A percentile compares a stretch with the other conserved stretches of the same genome.
phyloP scores from a whole-genome alignment of 108 stramenopile species.

The Aureococcus anophagefferens region DNA sequence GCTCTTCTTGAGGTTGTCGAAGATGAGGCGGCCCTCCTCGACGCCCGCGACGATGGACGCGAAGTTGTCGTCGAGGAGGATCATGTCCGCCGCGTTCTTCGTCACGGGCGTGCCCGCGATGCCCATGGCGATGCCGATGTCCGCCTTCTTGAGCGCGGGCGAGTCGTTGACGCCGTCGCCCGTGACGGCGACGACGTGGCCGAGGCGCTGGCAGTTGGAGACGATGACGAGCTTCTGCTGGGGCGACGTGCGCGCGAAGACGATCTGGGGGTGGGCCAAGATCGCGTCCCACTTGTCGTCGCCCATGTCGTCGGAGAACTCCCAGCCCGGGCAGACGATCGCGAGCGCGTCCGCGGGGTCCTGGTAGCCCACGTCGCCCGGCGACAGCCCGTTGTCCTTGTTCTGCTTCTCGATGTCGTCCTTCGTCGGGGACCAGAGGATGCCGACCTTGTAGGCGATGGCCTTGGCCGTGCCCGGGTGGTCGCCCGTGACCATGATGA shows the following conservation, averaged over 20 bases:
- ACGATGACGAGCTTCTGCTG: conserved; percentile 72
- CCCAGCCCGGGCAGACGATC: conserved; percentile 48
- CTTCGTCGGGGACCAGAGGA: conserved; percentile 30
- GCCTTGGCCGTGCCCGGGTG: conserved; percentile 81
- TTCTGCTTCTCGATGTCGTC: conserved; percentile 15
- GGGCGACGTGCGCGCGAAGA: conserved; percentile 57
- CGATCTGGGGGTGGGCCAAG: conserved; percentile 41
- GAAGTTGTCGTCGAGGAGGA: conserved; percentile 95
- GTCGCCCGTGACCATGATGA: conserved; percentile 95
- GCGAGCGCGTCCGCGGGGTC: conserved; percentile 37
- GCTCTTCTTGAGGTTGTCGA: conserved; percentile 65
- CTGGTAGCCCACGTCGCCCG: conserved; percentile 25
- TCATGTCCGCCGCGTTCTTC: conserved; percentile 91
- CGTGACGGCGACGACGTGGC: conserved; percentile 87
- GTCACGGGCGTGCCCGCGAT: conserved; percentile 93
- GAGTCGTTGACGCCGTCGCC: conserved; percentile 99
- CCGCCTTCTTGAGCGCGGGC: conserved; percentile 90
- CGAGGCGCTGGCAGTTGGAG: conserved; percentile 75
- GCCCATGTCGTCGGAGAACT: conserved; percentile 32
- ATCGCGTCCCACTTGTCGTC: conserved; percentile 45
- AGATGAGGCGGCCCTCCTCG: conserved; percentile 60
- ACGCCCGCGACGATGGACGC: conserved; percentile 75
- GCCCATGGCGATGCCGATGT: conserved; percentile 99
- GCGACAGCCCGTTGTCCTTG: not conserved
- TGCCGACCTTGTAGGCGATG: conserved; percentile 82